phyloP scores from a whole-genome alignment of 2,329 filamentous ascomycete genomes.

The Aureobasidium sp. region DNA sequence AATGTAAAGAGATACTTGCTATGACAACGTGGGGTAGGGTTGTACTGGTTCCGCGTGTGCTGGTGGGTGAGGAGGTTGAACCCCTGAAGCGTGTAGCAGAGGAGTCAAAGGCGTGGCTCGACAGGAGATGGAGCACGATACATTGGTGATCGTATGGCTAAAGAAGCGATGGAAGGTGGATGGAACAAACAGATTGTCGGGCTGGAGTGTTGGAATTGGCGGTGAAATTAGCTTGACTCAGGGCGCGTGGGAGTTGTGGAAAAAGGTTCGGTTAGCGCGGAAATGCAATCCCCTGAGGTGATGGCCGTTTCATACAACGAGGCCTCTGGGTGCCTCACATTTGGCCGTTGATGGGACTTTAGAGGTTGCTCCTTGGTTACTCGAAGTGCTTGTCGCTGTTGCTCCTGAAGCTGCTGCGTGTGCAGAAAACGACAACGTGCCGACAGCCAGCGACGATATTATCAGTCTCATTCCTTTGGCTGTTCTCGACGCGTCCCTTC shows the following conservation, averaged over 20 bases:
- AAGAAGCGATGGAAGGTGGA: not conserved
- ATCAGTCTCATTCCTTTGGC: conserved; percentile 13
- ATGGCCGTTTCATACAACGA: conserved; percentile 7
- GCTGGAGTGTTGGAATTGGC: no score
- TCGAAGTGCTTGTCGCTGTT: not conserved
- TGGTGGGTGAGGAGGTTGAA: not conserved
- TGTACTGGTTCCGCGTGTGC: no score
- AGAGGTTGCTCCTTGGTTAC: conserved; percentile 4
- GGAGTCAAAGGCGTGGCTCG: not conserved
- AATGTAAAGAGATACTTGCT: conserved; percentile 5
- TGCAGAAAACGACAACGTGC: not conserved
- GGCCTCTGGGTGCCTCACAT: not conserved
- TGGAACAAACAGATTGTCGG: not conserved
- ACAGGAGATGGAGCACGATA: not conserved
- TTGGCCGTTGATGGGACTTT: not conserved
- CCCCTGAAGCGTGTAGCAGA: not conserved
- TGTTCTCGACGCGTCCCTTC: conserved; percentile 10
- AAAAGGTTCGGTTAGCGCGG: conserved; percentile 5
- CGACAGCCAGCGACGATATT: not conserved
- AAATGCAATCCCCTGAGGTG: not conserved
- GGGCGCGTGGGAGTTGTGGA: not conserved
- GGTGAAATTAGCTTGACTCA: not conserved
- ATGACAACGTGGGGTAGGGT: not conserved
- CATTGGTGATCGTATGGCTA: not conserved
- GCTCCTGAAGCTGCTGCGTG: conserved; percentile 2